A percentile compares a stretch with the other conserved stretches of the same genome.
phyloP scores from a whole-genome alignment of 2,329 filamentous ascomycete genomes.

The Phaeosphaeriaceae sp. region DNA sequence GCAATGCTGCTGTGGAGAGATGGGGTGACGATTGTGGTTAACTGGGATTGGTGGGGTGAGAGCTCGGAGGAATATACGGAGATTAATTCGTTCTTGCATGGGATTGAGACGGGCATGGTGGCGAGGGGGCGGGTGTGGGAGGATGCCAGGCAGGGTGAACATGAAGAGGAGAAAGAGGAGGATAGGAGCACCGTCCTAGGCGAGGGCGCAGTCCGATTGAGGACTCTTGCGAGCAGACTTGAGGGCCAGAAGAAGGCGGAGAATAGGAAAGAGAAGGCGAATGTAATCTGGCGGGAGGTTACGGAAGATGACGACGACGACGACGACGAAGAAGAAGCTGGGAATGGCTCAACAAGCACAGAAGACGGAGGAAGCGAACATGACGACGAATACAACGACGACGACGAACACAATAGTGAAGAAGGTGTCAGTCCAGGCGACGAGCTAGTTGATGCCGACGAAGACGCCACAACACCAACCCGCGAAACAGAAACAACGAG shows the following conservation, averaged over 20 bases:
- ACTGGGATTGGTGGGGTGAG: constrained; percentile 6
- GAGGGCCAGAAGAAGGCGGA: background rate
- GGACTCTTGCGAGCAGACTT: background rate
- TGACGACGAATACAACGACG: background rate
- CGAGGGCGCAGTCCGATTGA: background rate
- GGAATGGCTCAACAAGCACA: background rate
- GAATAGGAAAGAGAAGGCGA: background rate
- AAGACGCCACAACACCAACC: background rate
- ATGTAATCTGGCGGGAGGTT: background rate
- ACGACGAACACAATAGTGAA: background rate
- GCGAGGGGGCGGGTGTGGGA: background rate
- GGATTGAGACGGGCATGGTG: constrained; percentile 4
- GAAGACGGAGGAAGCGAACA: background rate
- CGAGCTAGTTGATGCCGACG: background rate
- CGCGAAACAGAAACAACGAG: background rate
- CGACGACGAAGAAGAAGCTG: background rate
- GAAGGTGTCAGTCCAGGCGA: background rate
- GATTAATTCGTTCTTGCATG: constrained; percentile 10
- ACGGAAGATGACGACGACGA: background rate
- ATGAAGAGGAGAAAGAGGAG: background rate
- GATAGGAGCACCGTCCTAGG: background rate
- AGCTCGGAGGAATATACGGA: constrained; percentile 7
- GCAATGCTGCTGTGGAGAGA: constrained; percentile 13
- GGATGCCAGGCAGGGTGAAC: background rate
- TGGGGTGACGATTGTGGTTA: constrained; percentile 14